Conservation (phyloP, 75 land plant species). For the Larix kaempferi region DNA sequence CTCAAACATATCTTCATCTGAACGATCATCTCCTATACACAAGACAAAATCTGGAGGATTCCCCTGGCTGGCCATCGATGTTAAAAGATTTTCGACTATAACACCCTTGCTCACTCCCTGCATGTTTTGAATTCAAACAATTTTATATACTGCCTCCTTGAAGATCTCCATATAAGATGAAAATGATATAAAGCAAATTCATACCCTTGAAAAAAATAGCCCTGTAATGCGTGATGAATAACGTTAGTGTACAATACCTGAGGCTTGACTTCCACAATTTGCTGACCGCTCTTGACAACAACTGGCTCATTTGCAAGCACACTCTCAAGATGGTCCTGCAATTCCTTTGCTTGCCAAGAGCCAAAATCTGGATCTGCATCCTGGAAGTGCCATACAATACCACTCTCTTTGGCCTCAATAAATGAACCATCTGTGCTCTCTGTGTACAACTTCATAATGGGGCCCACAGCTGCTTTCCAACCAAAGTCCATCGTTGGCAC, state of each 20-base stretch:
- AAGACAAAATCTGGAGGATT: conserved; percentile 52
- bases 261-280: conserved; percentile 66
- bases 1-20: conserved; percentile 69
- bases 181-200: background rate
- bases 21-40: conserved; percentile 65
- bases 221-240: background rate
- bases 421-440: conserved; percentile 66
- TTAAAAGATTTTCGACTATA: conserved; percentile 37
- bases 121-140: conserved; percentile 11
- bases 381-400: conserved; percentile 63
- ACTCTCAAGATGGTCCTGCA: conserved; percentile 60
- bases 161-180: background rate
- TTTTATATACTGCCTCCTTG: background rate
- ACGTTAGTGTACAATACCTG: conserved; percentile 33
- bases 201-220: background rate
- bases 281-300: conserved; percentile 60
- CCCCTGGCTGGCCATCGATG: conserved; percentile 25
- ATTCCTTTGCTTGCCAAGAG: conserved; percentile 66
- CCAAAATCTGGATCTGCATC: conserved; percentile 76
- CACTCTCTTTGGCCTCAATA: conserved; percentile 59
- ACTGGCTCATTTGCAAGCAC: conserved; percentile 73
- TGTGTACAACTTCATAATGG: conserved; percentile 54
- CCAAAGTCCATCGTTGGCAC: conserved; percentile 33
- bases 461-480: conserved; percentile 54
- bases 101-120: conserved; percentile 63